Conservation (phyloP, 2,329 filamentous ascomycete genomes). For the Whalleya microplaca region DNA sequence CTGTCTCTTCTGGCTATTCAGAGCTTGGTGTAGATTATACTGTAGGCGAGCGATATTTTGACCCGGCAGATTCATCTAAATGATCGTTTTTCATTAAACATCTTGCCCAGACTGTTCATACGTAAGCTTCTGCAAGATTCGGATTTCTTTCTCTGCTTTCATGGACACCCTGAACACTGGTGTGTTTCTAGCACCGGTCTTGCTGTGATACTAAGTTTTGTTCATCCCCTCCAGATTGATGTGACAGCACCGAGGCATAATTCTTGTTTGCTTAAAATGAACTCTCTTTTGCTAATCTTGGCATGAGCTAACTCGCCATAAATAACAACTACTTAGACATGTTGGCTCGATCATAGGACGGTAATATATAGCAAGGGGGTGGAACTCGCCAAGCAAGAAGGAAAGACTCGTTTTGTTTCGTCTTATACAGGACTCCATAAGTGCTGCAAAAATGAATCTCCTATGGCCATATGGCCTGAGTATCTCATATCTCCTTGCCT, state of each 20-base stretch:
- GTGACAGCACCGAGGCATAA: neutral
- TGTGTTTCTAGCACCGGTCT: neutral
- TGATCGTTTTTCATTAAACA: too few species aligned
- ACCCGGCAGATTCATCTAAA: too few species aligned
- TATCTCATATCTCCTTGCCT: constrained; percentile 1
- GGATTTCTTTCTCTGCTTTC: neutral
- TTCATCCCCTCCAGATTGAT: neutral
- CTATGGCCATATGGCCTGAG: constrained; percentile 9
- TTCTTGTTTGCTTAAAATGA: neutral
- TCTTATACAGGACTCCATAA: neutral
- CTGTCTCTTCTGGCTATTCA: neutral
- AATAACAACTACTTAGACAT: neutral
- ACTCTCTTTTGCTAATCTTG: neutral
- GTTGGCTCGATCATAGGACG: neutral
- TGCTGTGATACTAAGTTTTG: neutral
- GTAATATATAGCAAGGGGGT: constrained; percentile 5
- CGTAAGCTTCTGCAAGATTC: neutral
- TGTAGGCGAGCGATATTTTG: too few species aligned
- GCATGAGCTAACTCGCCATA: neutral
- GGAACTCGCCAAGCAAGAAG: neutral
- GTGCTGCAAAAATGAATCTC: constrained; percentile 6
- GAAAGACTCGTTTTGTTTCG: neutral
- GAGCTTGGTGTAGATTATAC: too few species aligned
- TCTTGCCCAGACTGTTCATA: neutral
- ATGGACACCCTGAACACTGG: too few species aligned